Base-by-base conservation (phyloP, 495 filamentous ascomycete species). In the Trichoderma reesei region DNA sequence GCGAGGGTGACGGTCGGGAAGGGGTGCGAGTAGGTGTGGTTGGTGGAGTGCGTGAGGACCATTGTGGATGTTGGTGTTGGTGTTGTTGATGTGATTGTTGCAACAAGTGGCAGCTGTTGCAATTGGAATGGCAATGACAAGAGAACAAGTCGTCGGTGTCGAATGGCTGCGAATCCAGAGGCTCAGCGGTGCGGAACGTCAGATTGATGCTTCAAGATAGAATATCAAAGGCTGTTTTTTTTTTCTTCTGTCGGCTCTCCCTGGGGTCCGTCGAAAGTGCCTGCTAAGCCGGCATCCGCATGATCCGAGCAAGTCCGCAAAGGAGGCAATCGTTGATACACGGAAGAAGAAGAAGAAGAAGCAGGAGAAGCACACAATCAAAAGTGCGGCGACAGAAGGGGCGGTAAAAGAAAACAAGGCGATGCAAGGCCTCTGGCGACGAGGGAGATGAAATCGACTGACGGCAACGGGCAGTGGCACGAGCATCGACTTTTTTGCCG, bases 1-100 rank as follows among this genome's bases (percentile, higher is more conserved):
- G 94, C 94, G 67, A 99, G 88, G 9, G 92, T 92, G 46, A 99
- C 94, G 68, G 80, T 79, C 65, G 91, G 87, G 75, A 94, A 95
- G 68, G 90, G 86, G 75, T 96, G 96, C 75, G 90, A 86, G 79
- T 98, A 98, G 75, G 84, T 87, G 75, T 90, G 94, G 73, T 83
- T 83, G 73, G 86, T 90, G 72, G 92, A 90, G 80, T 94, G 79
- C 3, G 75, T 80, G 72, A 81, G 79, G 62, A 81, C 79, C 79
- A 81, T 81, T 10, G 68, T 76, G 68, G 16, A 48, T 39, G 14
- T n/a, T 39, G 61, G 13, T 36, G 34, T 20, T 9, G 37, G 10
- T 7, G 37, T 63, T 7, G 41, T 20, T 26, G 61, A 14, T 26
- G 26, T 26, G 0, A 1, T 26, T 26, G 26, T 26, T 26, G 26